Evolutionary conservation across 2,329 filamentous ascomycete species (phyloP).

Genomic region (Pyricularia grisea): DNA sequence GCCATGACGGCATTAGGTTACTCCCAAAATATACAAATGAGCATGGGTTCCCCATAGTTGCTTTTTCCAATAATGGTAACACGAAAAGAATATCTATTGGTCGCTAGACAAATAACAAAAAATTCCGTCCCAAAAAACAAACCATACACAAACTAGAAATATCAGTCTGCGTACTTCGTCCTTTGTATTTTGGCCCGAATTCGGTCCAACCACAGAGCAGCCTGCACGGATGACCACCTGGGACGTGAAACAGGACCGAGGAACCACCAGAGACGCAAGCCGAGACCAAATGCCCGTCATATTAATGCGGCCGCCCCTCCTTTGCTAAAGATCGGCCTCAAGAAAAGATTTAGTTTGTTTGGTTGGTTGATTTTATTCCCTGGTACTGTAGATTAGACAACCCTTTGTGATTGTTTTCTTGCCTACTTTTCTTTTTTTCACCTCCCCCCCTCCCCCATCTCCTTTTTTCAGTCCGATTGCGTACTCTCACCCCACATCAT

Average conservation of each 20-base stretch:
- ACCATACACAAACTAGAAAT: not conserved
- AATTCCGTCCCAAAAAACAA: not conserved
- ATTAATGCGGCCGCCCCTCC: not conserved
- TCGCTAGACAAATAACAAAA: not conserved
- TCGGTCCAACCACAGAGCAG: not conserved
- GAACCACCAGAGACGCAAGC: not conserved
- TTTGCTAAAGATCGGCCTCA: not conserved
- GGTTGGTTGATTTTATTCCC: not conserved
- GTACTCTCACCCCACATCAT: not conserved
- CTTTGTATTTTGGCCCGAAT: not conserved
- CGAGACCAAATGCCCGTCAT: not conserved
- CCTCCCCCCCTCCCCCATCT: not conserved
- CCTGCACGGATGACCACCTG: not conserved
- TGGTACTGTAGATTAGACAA: not conserved
- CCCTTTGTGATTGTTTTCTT: no score
- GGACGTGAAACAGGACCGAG: not conserved
- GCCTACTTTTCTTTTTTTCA: no score
- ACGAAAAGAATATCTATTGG: not conserved
- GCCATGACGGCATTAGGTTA: not conserved
- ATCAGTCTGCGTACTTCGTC: not conserved
- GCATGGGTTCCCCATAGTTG: not conserved
- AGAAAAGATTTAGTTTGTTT: not conserved
- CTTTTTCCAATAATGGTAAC: not conserved
- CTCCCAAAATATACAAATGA: no score
- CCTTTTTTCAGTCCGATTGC: not conserved